These are phyloP conservation scores for Betula pendula DNA, from an alignment of 306 rosid species.

Conservation along the genomic window DNA sequence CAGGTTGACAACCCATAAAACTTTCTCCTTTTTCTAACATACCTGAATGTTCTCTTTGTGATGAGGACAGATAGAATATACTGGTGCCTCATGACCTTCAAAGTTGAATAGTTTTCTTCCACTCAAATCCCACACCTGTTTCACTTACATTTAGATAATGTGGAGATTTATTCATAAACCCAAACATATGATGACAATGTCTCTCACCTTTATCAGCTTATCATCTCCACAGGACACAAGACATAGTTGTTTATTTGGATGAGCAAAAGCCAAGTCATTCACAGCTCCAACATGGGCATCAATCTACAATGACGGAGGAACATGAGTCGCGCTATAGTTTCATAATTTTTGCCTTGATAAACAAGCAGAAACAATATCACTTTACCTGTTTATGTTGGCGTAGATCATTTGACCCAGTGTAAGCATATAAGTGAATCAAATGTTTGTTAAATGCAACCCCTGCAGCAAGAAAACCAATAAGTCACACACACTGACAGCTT, in stretches of 20 bases:
- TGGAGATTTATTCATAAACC: slow-evolving; percentile 18
- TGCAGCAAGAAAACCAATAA: slow-evolving; percentile 42
- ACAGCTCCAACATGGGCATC: slow-evolving; percentile 85
- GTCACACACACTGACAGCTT: slow-evolving; percentile 23
- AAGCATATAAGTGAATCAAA: slow-evolving; percentile 78
- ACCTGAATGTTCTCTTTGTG: slow-evolving; percentile 89
- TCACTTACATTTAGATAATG: slow-evolving; percentile 35
- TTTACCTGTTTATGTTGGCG: slow-evolving; percentile 68
- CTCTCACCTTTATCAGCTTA: slow-evolving; percentile 71
- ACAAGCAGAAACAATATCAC: slow-evolving; percentile 23
- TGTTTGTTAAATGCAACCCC: slow-evolving; percentile 89
- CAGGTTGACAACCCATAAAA: neutral
- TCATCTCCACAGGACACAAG: slow-evolving; percentile 92
- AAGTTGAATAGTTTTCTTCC: slow-evolving; percentile 67
- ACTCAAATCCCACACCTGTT: slow-evolving; percentile 78
- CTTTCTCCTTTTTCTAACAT: slow-evolving; percentile 4
- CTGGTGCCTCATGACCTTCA: slow-evolving; percentile 87
- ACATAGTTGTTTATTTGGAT: slow-evolving; percentile 76
- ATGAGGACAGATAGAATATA: slow-evolving; percentile 90
- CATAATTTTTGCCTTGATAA: slow-evolving; percentile 22
- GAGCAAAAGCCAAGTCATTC: slow-evolving; percentile 91
- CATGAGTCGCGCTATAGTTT: slow-evolving; percentile 30
- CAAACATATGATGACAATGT: slow-evolving; percentile 24
- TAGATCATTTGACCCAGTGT: slow-evolving; percentile 63
- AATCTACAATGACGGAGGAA: slow-evolving; percentile 46